A percentile compares a stretch with the other conserved stretches of the same genome.
phyloP scores from a whole-genome alignment of 345 rosid genomes.

The Hypericum androsaemum region DNA sequence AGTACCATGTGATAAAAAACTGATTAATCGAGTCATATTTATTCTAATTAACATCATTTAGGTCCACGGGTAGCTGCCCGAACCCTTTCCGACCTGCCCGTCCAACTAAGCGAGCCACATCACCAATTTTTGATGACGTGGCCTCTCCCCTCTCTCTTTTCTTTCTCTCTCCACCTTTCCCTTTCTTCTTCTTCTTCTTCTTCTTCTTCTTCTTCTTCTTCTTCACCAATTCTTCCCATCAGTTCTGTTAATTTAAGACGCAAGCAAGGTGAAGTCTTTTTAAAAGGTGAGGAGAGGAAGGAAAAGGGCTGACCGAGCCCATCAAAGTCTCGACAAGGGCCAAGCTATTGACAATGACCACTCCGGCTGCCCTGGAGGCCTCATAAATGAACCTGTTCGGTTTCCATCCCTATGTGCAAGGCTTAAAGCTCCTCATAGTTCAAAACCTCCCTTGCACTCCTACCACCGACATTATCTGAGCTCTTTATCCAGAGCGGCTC shows the following conservation, averaged over 20 bases:
- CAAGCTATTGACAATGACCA: slow-evolving; percentile 77
- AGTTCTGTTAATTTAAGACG: slow-evolving; percentile 34
- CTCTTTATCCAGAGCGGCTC: slow-evolving; percentile 70
- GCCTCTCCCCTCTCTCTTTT: too few relatives aligned
- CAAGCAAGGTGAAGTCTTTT: neutral
- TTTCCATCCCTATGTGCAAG: slow-evolving; percentile 64
- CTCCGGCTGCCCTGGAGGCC: slow-evolving; percentile 76
- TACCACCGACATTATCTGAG: slow-evolving; percentile 19
- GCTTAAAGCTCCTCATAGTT: slow-evolving; percentile 45
- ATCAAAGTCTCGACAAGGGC: slow-evolving; percentile 87
- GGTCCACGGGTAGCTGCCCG: too few relatives aligned
- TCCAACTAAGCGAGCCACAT: too few relatives aligned
- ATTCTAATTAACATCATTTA: too few relatives aligned
- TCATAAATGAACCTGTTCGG: slow-evolving; percentile 63
- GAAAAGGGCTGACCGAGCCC: slow-evolving; percentile 61
- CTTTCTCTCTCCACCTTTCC: too few relatives aligned
- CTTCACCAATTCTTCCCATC: slow-evolving; percentile 98
- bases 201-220: too few relatives aligned
- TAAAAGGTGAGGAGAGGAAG: neutral
- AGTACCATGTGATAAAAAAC: too few relatives aligned
- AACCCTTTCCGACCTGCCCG: too few relatives aligned
- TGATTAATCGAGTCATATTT: too few relatives aligned
- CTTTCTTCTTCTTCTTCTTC: too few relatives aligned
- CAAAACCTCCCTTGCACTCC: slow-evolving; percentile 44
- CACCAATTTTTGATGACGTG: too few relatives aligned